phyloP scores from a whole-genome alignment of 1,284 basidiomycete species.

The Irpex sp. region DNA sequence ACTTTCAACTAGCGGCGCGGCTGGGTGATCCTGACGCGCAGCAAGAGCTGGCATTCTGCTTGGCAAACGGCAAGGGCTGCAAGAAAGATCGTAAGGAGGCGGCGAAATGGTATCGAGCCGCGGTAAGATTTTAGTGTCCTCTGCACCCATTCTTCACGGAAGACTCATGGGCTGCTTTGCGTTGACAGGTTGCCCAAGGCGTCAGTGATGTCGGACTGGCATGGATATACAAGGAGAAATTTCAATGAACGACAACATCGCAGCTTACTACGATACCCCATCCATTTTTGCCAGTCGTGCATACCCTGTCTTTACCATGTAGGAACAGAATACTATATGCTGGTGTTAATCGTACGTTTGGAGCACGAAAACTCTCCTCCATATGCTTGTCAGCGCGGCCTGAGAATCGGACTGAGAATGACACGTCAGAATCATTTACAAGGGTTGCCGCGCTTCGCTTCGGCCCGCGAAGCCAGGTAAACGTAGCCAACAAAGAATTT shows the following conservation, averaged over 20 bases:
- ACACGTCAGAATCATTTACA: too few relatives aligned
- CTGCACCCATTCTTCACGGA: not conserved
- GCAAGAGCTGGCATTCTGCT: slow-evolving; percentile 79
- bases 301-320: not conserved
- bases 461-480: too few relatives aligned
- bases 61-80: slow-evolving; percentile 83
- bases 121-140: slow-evolving; percentile 42
- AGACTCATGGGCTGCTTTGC: slow-evolving; percentile 3
- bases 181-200: slow-evolving; percentile 64
- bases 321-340: not conserved
- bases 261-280: not conserved
- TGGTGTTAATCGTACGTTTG: not conserved
- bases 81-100: slow-evolving; percentile 87
- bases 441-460: too few relatives aligned
- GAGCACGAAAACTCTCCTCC: too few relatives aligned
- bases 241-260: slow-evolving; percentile 23
- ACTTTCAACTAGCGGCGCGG: slow-evolving; percentile 80
- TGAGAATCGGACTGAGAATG: too few relatives aligned
- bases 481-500: too few relatives aligned
- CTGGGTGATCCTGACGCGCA: slow-evolving; percentile 88
- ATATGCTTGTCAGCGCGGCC: too few relatives aligned
- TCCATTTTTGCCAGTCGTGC: not conserved
- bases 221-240: slow-evolving; percentile 88
- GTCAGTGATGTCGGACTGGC: slow-evolving; percentile 77
- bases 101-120: slow-evolving; percentile 86